Evolutionary conservation across 2,329 filamentous ascomycete species (phyloP).

Genomic region (Hirsutella thompsonii): DNA sequence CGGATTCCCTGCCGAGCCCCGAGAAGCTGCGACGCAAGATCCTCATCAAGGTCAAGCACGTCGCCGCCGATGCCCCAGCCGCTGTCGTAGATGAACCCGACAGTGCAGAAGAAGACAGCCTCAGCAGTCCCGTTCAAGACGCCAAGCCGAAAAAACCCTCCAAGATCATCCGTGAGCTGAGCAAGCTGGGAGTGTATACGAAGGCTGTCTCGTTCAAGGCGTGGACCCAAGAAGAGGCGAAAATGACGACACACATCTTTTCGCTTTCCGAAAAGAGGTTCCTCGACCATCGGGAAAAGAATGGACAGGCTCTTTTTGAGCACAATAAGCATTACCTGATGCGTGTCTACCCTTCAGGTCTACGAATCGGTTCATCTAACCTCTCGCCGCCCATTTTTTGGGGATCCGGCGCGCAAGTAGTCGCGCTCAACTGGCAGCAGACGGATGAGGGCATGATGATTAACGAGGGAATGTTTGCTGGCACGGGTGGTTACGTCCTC

Average conservation of each 20-base stretch:
- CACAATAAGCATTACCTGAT: constrained; percentile 77
- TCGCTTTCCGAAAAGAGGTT: constrained; percentile 53
- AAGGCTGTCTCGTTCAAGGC: constrained; percentile 71
- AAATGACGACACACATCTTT: constrained; percentile 57
- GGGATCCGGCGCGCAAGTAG: constrained; percentile 80
- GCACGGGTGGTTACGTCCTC: constrained; percentile 71
- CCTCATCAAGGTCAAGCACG: constrained; percentile 69
- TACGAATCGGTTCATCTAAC: constrained; percentile 75
- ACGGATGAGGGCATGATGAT: constrained; percentile 92
- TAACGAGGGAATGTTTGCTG: constrained; percentile 83
- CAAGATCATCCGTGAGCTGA: constrained; percentile 62
- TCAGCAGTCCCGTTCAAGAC: constrained; percentile 24
- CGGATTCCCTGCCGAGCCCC: constrained; percentile 49
- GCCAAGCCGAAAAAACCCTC: constrained; percentile 30
- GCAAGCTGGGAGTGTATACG: constrained; percentile 69
- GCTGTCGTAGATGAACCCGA: constrained; percentile 12
- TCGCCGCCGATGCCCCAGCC: constrained; percentile 26
- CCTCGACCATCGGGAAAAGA: constrained; percentile 42
- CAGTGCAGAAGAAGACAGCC: constrained; percentile 20
- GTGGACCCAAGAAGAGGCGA: constrained; percentile 57
- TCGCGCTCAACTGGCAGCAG: constrained; percentile 88
- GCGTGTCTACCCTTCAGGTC: constrained; percentile 76
- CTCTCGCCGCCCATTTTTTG: constrained; percentile 76
- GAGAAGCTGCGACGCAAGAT: constrained; percentile 64
- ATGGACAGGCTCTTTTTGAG: constrained; percentile 47